These are phyloP conservation scores for Pichia sp. DNA, from an alignment of 1,139 yeast genomes.

Conservation along the genomic window DNA sequence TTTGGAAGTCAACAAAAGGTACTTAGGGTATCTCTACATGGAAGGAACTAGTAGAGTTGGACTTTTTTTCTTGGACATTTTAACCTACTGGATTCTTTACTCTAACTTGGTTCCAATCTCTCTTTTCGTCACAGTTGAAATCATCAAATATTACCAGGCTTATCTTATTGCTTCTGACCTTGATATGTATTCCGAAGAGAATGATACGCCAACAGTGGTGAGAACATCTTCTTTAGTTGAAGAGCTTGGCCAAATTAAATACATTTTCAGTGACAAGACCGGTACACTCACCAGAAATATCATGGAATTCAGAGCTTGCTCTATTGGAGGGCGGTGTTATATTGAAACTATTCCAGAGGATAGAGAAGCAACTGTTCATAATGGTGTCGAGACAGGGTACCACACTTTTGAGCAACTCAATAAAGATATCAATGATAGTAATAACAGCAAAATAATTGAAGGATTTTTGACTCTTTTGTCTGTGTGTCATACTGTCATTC, in stretches of 20 bases:
- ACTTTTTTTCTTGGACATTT: conserved; percentile 75
- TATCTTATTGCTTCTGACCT: conserved; percentile 88
- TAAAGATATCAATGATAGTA: conserved; percentile 31
- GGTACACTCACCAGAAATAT: conserved; percentile 93
- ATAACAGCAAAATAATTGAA: conserved; percentile 48
- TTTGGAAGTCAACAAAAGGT: conserved; percentile 44
- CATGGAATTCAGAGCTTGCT: conserved; percentile 93
- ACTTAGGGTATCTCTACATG: conserved; percentile 57
- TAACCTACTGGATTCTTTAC: conserved; percentile 93
- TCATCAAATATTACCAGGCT: conserved; percentile 93
- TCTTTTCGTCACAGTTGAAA: conserved; percentile 89
- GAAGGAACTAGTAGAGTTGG: conserved; percentile 60
- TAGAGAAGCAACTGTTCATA: conserved; percentile 58
- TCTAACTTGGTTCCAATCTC: conserved; percentile 96
- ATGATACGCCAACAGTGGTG: conserved; percentile 93
- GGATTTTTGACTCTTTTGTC: conserved; percentile 81
- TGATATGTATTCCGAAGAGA: conserved; percentile 81
- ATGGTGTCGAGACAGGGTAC: conserved; percentile 78
- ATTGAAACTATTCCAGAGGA: conserved; percentile 91
- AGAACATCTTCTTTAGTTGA: conserved; percentile 94
- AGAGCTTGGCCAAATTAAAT: conserved; percentile 93
- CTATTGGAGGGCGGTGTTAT: conserved; percentile 89
- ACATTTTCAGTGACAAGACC: conserved; percentile 92
- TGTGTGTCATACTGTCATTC: conserved; percentile 96
- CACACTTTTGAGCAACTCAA: conserved; percentile 64